Base-by-base conservation (phyloP, 495 filamentous ascomycete genomes). In the Tuber umbilicatum region DNA sequence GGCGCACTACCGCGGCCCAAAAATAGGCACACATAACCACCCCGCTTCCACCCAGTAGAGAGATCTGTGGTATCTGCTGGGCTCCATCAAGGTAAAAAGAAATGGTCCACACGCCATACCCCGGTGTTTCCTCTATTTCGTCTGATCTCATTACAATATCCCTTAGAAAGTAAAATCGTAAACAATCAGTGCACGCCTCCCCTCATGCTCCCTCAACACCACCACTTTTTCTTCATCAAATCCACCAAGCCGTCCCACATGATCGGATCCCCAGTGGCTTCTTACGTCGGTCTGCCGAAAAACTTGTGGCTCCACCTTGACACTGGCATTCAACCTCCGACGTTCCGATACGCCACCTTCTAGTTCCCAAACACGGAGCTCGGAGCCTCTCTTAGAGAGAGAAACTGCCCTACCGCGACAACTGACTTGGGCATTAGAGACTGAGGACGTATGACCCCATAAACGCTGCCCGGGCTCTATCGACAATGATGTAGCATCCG, bases 211-310 rank as follows among this genome's bases (percentile, higher is more conserved):
- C 69, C 92, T 90, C 69, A 97, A 85, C 69, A 97, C 87, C 74
- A 97, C 90, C 16, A 99, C 92, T 83, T 92, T 91, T 83, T 97
- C 93, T 47, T 97, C 95, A 81, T 98, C 93, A 83, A 97, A 99
- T 5, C 93, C 93, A 94, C 88, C 89, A 90, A 97, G 55, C 90
- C 87, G 75, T 85, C 84, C 50, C 10, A 68, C 21, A 72, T 69
- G n/a, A 37, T 75, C 85, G 71, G 86, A 83, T 31, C 83, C 79
- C 72, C 86, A 84, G 45, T 82, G 78, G 17, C 68, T n/a, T 27
- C 76, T 72, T 37, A 68, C 68, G 35, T 78, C 75, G 67, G 74
- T 73, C 43, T 69, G 76, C 68, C 35, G 38, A 70, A 71, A 67
- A 16, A 73, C 55, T 40, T 67, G 70, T 60, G 75, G 73, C 55